Base-by-base conservation (phyloP, 1,284 basidiomycete genomes). In the Grifola frondosa region DNA sequence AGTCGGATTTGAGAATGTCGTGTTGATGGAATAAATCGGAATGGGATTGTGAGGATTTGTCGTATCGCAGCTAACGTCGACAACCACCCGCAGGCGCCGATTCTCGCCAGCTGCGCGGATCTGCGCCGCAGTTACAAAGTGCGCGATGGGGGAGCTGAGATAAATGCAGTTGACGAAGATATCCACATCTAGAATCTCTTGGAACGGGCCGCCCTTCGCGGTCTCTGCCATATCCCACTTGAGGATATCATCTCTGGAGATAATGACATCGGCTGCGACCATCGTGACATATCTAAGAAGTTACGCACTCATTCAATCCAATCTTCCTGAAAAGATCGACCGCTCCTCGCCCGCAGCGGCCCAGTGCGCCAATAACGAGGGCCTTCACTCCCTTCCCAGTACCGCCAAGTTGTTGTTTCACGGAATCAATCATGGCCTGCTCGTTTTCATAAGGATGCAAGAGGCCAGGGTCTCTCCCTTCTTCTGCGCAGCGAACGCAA, bases 101-200 rank as follows among this genome's bases (percentile, higher is more conserved):
- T 69, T 55, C 40, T 71, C 66, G 19, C 94, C 94, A 10, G 89
- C 91, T 17, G 74, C 73, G 19, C 71, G 69, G 57, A 98, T 87
- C 53, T 81, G 81, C 35, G 92, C 84, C 29, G 68, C 66, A 10
- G 88, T 89, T 48, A 99, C 54, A 69, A 99, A 99, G 40, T 88
- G 78, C 12, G 95, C 93, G 56, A 99, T 99, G 52, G 81, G 74
- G 40, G 86, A 80, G 39, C 83, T 87, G 48, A 99, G 86, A 71
- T 99, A 99, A 68, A 99, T 99, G 81, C 97, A 99, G 76, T 99
- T 99, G 77, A 99, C 84, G 61, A 99, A 98, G 62, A 99, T 85
- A 70, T 99, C 97, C 51, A 94, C 96, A 56, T 96, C 92, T 32
- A 99, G 77, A 52, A 99, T 92, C 70, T 98, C 95, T 49, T 83